Percentiles rank a stretch among this genome's conserved stretches.
phyloP scores from a whole-genome alignment of 2,329 filamentous ascomycete species.

The Helminthosporium solani region DNA sequence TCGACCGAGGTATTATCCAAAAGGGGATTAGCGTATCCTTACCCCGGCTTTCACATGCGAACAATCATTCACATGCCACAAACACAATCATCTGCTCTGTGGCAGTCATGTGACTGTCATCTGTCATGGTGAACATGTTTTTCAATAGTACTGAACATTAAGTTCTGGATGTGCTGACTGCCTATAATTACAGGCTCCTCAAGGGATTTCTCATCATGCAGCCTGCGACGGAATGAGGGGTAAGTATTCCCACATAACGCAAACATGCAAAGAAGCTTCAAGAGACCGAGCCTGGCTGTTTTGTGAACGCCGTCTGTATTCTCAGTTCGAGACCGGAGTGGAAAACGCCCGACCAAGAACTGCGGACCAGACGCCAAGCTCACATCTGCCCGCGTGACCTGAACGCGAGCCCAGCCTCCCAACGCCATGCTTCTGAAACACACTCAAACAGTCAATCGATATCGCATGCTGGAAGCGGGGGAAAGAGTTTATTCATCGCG shows the following conservation, averaged over 20 bases:
- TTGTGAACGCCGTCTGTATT: no score
- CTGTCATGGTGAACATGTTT: background rate
- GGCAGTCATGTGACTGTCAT: background rate
- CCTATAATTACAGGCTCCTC: no score
- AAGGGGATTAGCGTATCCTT: constrained; percentile 8
- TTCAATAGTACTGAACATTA: no score
- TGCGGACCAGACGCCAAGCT: background rate
- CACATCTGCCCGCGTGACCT: background rate
- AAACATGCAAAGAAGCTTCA: no score
- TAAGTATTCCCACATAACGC: no score
- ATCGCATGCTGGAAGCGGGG: background rate
- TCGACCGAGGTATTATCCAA: constrained; percentile 19
- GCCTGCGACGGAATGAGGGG: no score
- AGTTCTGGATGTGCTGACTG: no score
- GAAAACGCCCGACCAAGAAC: no score
- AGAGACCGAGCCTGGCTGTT: no score
- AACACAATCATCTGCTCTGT: background rate
- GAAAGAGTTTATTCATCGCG: constrained; percentile 1
- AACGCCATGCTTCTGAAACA: constrained; percentile 3
- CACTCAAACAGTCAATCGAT: background rate
- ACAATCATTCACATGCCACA: constrained; percentile 13
- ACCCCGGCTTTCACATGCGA: constrained; percentile 25
- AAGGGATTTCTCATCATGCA: no score
- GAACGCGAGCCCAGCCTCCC: background rate
- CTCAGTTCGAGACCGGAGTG: no score